Base-by-base conservation (phyloP, 371 early-diverging fungal species). In the Actinomortierella wolfii region DNA sequence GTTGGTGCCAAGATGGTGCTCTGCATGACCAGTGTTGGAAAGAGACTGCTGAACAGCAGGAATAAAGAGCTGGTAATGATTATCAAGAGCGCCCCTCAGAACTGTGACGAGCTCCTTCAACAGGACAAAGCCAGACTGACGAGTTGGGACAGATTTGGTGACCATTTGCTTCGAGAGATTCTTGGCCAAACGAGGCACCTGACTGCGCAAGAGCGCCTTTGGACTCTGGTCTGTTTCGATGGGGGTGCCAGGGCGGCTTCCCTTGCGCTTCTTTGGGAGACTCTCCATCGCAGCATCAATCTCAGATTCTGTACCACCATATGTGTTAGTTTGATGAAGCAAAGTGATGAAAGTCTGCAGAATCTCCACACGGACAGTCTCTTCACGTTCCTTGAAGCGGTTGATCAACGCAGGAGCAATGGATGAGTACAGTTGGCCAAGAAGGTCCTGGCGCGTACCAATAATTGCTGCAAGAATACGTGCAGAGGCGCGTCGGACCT, bases 351-450 rank as follows among this genome's bases (percentile, higher is more conserved):
- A 93, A 0, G 96, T 91, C 28, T 81, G 80, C 8, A 97, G 70
- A 13, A 96, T 80, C 66, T 96, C 97, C 8, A 89, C 77, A 17
- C 95, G 89, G 17, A 97, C 97, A 59, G 88, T 87, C 60, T 97
- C 97, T 63, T 96, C 95, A 15, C 96, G 85, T 76, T 96, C 97
- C 56, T 86, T 90, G 73, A 97, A 95, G 43, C 94, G 80, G 28
- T 55, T 68, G 44, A 94, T 91, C 8, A 97, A 81, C 15, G 82
- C 83, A 11, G 91, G 90, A 0, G 91, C 90, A 15, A 93, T 86
- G 3, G 61, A 76, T 20, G 86, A 71, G 61, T 91, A 89, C 23
- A 94, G 76, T 47, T 81, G 75, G 41, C 79, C 69, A 3, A 93
- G 78, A 20, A 90, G 49, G 51, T 93, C 91, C 25, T 86, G 80